Evolutionary conservation across 148 eudicot genomes (phyloP).

Genomic region (Rhododendron kiyosumense): DNA sequence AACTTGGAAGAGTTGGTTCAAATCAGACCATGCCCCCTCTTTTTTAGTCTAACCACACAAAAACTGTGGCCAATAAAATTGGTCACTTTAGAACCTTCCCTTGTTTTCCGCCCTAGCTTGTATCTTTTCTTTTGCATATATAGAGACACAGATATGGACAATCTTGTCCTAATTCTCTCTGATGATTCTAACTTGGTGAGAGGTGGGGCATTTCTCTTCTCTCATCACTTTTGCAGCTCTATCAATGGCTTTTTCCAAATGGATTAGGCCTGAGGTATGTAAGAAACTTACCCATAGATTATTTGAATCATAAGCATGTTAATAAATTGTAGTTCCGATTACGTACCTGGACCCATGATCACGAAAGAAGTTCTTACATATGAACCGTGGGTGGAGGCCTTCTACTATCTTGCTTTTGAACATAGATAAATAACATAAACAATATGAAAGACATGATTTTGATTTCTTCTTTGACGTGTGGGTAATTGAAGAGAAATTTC

Average conservation of each 20-base stretch:
- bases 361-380: too few relatives aligned
- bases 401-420: too few relatives aligned
- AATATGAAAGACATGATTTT: neutral
- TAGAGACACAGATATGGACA: neutral
- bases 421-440: too few relatives aligned
- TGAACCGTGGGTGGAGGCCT: too few relatives aligned
- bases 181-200: neutral
- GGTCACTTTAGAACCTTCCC: neutral
- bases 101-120: neutral
- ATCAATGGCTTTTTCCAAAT: constrained; percentile 12
- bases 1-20: neutral
- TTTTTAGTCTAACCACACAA: constrained; percentile 10
- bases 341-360: too few relatives aligned
- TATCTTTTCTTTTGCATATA: neutral
- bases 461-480: neutral
- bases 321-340: too few relatives aligned
- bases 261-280: constrained; percentile 37
- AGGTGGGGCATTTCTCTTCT: neutral
- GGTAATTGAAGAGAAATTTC: neutral
- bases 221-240: neutral
- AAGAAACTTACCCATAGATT: too few relatives aligned
- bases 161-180: neutral
- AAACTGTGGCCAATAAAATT: neutral
- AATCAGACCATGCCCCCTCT: neutral
- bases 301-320: too few relatives aligned